Percentiles rank a stretch among this genome's conserved stretches.
These are phyloP conservation scores for Suillus subalutaceus DNA, from an alignment of 768 basidiomycete genomes.

Conservation along the genomic window DNA sequence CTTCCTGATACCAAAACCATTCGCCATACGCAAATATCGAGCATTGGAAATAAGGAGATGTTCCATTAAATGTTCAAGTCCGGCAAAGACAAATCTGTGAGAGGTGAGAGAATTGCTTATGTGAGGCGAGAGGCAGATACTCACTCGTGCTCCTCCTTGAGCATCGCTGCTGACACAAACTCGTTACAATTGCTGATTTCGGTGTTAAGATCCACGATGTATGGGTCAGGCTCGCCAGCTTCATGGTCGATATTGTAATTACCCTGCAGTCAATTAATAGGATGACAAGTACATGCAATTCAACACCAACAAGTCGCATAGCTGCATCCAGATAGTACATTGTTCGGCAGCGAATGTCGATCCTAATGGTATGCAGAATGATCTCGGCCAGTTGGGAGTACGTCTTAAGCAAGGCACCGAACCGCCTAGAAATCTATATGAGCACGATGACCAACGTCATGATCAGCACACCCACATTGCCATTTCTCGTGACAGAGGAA, in stretches of 20 bases:
- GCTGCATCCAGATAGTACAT: slow-evolving; percentile 82
- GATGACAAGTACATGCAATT: slow-evolving; percentile 6
- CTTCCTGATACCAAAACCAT: slow-evolving; percentile 80
- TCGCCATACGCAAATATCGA: slow-evolving; percentile 67
- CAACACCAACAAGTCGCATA: slow-evolving; percentile 64
- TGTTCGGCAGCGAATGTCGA: slow-evolving; percentile 84
- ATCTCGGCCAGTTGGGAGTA: slow-evolving; percentile 89
- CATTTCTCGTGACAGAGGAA: slow-evolving; percentile 90
- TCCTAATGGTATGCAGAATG: slow-evolving; percentile 83
- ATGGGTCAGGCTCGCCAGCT: slow-evolving; percentile 88
- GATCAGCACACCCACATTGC: slow-evolving; percentile 63
- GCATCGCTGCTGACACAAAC: slow-evolving; percentile 61
- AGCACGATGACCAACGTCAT: slow-evolving; percentile 10
- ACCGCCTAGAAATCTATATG: slow-evolving; percentile 62
- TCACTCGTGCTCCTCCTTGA: slow-evolving; percentile 67
- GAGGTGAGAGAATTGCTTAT: slow-evolving; percentile 10
- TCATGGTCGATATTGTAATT: slow-evolving; percentile 83
- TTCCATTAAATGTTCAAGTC: slow-evolving; percentile 85
- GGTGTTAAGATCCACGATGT: slow-evolving; percentile 82
- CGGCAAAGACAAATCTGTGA: slow-evolving; percentile 83
- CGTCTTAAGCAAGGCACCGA: slow-evolving; percentile 87
- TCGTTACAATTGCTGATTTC: slow-evolving; percentile 81
- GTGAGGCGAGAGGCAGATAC: slow-evolving; percentile 27
- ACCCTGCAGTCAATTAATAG: slow-evolving; percentile 52
- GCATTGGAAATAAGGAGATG: slow-evolving; percentile 78